phyloP scores from a whole-genome alignment of 139 green algal genomes.

The Micractinium conductrix region DNA sequence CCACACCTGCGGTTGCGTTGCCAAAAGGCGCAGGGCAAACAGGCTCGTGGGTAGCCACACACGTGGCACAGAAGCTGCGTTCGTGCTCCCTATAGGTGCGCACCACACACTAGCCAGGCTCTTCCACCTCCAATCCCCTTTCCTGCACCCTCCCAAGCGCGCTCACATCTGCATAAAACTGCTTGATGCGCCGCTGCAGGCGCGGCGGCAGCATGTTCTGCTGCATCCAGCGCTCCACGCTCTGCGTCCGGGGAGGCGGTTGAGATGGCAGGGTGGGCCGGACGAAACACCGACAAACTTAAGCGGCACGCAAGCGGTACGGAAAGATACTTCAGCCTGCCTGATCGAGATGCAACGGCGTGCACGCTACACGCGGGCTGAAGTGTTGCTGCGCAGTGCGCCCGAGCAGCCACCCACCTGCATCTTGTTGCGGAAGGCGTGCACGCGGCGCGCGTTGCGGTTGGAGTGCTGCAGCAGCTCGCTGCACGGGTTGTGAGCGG shows the following conservation, averaged over 20 bases:
- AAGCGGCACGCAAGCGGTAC: no score
- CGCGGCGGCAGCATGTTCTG: constrained; percentile 20
- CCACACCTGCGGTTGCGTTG: constrained; percentile 39
- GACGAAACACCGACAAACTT: no score
- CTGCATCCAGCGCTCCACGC: constrained; percentile 44
- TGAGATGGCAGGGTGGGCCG: background rate
- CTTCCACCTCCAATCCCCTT: background rate
- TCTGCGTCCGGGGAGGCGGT: background rate
- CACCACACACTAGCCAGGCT: no score
- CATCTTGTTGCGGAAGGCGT: constrained; percentile 47
- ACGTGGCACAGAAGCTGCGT: no score
- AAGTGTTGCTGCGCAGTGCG: no score
- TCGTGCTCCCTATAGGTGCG: no score
- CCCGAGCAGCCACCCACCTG: background rate
- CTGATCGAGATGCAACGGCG: no score
- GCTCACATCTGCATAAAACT: constrained; percentile 45
- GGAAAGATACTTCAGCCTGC: no score
- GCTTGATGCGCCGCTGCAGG: constrained; percentile 34
- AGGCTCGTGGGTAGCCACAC: background rate
- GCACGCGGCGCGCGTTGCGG: constrained; percentile 39
- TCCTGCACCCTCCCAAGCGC: no score
- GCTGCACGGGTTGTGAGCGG: background rate
- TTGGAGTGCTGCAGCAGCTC: constrained; percentile 43
- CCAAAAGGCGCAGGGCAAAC: background rate
- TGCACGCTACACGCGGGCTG: no score